Evolutionary conservation across 148 eudicot genomes (phyloP).

Genomic region (Amaranthus hypochondriacus): DNA sequence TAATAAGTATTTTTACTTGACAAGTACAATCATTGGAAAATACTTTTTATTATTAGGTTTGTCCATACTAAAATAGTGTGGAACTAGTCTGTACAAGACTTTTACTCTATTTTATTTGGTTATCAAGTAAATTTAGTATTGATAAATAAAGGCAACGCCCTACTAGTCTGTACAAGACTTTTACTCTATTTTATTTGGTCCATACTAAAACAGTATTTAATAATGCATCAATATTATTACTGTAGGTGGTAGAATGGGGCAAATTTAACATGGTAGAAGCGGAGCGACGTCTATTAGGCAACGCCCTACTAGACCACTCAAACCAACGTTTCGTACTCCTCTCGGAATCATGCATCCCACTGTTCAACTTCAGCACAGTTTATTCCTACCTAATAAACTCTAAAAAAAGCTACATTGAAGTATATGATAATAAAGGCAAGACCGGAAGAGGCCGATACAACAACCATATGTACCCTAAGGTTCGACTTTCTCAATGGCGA

Average conservation of each 20-base stretch:
- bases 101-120: no score
- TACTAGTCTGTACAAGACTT: no score
- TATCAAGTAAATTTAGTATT: no score
- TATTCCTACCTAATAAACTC: conserved; percentile 62
- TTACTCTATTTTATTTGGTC: no score
- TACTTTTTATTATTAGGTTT: no score
- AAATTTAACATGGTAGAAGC: conserved; percentile 64
- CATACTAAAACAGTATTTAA: no score
- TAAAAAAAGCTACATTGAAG: conserved; percentile 37
- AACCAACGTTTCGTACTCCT: conserved; percentile 66
- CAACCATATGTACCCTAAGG: conserved; percentile 36
- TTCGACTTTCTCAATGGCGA: conserved; percentile 51
- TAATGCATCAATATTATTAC: no score
- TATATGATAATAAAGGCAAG: conserved; percentile 38
- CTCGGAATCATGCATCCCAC: conserved; percentile 70
- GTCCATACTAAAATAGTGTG: no score
- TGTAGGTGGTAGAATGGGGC: conserved; percentile 40
- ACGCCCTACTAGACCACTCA: conserved; percentile 61
- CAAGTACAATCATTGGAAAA: no score
- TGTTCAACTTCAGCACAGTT: conserved; percentile 50
- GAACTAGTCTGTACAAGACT: no score
- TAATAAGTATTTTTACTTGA: no score
- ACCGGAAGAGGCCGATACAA: conserved; percentile 59
- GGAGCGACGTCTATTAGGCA: conserved; percentile 62
- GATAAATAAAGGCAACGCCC: no score